phyloP scores from a whole-genome alignment of 2,329 filamentous ascomycete genomes.

The Fusarium sp. region DNA sequence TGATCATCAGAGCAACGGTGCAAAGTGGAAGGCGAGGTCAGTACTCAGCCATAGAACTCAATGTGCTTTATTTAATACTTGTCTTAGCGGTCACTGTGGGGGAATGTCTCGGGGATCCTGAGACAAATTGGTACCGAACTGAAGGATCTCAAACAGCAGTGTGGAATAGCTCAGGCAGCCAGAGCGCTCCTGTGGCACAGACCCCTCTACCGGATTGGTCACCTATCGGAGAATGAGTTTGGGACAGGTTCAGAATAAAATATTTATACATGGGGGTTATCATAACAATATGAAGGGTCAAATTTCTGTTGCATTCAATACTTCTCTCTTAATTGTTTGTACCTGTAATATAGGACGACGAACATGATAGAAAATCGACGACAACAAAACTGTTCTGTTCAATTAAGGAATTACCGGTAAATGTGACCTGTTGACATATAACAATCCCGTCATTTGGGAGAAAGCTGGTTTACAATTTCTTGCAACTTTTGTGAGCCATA shows the following conservation, averaged over 20 bases:
- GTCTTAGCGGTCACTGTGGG: constrained; percentile 13
- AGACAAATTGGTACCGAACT: constrained; percentile 25
- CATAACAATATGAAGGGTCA: neutral
- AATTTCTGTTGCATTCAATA: too few relatives aligned
- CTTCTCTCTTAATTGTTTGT: too few relatives aligned
- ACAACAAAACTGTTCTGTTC: too few relatives aligned
- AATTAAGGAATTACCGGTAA: too few relatives aligned
- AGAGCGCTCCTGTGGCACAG: neutral
- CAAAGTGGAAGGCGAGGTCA: constrained; percentile 22
- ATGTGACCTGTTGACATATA: too few relatives aligned
- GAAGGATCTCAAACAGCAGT: neutral
- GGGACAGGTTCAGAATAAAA: neutral
- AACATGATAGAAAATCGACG: too few relatives aligned
- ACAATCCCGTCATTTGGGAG: too few relatives aligned
- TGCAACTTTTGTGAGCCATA: too few relatives aligned
- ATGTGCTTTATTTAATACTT: accelerated
- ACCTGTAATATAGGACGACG: too few relatives aligned
- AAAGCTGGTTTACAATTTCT: too few relatives aligned
- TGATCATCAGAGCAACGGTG: constrained; percentile 10
- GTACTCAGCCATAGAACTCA: accelerated
- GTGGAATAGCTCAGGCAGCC: neutral
- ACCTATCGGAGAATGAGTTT: neutral
- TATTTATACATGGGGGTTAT: neutral
- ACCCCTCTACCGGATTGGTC: constrained; percentile 11
- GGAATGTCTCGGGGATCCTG: constrained; percentile 30